Evolutionary conservation across 257 asterid genomes (phyloP), one percentile per base, ranked within the genome.

Genomic region (Fraxinus cuspidata): DNA sequence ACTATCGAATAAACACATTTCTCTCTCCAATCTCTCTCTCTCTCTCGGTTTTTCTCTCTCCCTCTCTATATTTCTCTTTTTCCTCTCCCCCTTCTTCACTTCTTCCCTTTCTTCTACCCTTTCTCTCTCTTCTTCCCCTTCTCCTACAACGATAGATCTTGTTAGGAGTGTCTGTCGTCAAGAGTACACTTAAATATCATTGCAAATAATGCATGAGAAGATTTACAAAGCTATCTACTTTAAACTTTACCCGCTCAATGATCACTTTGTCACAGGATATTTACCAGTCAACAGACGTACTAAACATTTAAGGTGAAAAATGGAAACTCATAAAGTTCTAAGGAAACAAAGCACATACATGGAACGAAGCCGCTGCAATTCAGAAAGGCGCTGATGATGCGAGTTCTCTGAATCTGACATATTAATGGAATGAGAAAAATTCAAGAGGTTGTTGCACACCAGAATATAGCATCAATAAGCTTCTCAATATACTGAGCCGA

Each of bases 361-460:
- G 79, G 99, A 95, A 34, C 97, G 97, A 79, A 95, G 92, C 74
- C 98, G 87, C 88, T 89, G 99, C 88, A 95, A 85, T 81, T 95
- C 99, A 71, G 98, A 89, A 81, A 95, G 96, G 71, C 98, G 98
- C 77, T 91, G 97, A 83, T 89, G 97, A 83, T 95, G 99, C 49
- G 88, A 87, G 86, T 87, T 93, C 77, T 95, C 96, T 38, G 88
- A 71, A 86, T 92, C 97, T 93, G 91, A 66, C 40, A 71, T 71
- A 74, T 80, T 80, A 82, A 79, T 44, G 71, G 58, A 85, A 76
- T 66, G 79, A 75, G 75, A 73, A 71, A 32, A 21, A 49, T 66
- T 81, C 66, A 75, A 71, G 49, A 82, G 72, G 75, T 47, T 72
- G 77, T 80, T 60, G 63, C 66, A 44, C 65, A 7, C 72, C 19